Percentiles rank a stretch among this genome's conserved stretches.
Conservation (phyloP, 805 yeast species). For the Sungouiozyma intestinalis region DNA sequence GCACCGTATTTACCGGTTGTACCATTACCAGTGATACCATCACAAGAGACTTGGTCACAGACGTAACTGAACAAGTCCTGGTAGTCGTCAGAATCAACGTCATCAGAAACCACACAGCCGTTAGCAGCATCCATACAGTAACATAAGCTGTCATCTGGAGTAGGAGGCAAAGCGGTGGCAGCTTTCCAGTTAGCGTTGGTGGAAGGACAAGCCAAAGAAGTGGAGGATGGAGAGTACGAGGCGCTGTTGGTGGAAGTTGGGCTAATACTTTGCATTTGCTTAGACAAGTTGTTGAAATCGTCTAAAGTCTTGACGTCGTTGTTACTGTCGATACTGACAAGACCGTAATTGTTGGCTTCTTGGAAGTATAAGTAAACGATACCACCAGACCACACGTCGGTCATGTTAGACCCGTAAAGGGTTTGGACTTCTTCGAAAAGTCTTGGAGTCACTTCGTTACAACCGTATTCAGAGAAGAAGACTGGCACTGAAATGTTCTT, state of each 20-base stretch:
- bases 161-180: conserved; percentile 62
- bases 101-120: conserved; percentile 49
- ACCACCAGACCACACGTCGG: conserved; percentile 85
- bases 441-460: conserved; percentile 63
- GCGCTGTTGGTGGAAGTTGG: conserved; percentile 41
- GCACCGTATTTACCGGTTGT: conserved; percentile 59
- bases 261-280: conserved; percentile 42
- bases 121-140: conserved; percentile 48
- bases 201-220: conserved; percentile 54
- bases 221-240: conserved; percentile 32
- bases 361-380: conserved; percentile 78
- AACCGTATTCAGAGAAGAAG: conserved; percentile 79
- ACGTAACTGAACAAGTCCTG: conserved; percentile 45
- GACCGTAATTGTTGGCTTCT: conserved; percentile 67
- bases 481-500: conserved; percentile 56
- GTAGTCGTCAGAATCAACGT: conserved; percentile 47
- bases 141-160: conserved; percentile 58
- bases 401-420: conserved; percentile 56
- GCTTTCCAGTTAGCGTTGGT: conserved; percentile 51
- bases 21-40: conserved; percentile 54
- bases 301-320: conserved; percentile 43
- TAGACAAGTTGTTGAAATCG: conserved; percentile 55
- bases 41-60: conserved; percentile 49
- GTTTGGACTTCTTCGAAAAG: conserved; percentile 60
- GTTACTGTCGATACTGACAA: conserved; percentile 42